A percentile compares a stretch with the other conserved stretches of the same genome.
Conservation (phyloP, 768 basidiomycete genomes). For the Saitozyma sp. region DNA sequence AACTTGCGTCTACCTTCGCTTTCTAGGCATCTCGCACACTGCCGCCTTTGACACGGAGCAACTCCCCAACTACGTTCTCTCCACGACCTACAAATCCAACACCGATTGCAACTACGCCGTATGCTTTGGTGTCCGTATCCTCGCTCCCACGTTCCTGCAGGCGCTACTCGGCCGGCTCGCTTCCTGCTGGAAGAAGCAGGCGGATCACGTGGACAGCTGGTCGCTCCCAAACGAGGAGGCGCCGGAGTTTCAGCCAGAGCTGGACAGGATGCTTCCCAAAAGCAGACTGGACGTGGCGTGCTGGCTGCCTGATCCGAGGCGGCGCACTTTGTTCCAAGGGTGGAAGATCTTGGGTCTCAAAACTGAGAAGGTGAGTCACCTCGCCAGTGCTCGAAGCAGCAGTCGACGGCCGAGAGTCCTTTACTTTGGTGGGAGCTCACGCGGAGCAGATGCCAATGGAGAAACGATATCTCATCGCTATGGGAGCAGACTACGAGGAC, state of each 20-base stretch:
- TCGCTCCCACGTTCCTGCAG: conserved; percentile 27
- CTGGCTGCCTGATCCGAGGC: conserved; percentile 33
- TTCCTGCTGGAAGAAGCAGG: conserved; percentile 36
- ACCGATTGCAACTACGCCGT: conserved; percentile 40
- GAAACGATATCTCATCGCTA: conserved; percentile 33
- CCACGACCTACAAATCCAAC: conserved; percentile 16
- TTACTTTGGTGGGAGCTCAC: too few species aligned
- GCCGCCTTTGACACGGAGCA: conserved; percentile 22
- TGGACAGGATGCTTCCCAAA: conserved; percentile 18
- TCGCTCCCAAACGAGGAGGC: conserved; percentile 21
- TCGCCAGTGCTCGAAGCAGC: too few species aligned
- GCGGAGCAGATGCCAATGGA: conserved; percentile 18
- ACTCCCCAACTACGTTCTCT: conserved; percentile 32
- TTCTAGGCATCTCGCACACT: conserved; percentile 33
- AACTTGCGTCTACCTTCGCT: background rate
- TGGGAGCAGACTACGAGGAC: conserved; percentile 40
- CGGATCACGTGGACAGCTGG: conserved; percentile 41
- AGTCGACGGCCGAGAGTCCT: too few species aligned
- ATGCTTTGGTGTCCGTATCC: conserved; percentile 35
- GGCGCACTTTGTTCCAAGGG: conserved; percentile 28
- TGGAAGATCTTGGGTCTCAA: conserved; percentile 40
- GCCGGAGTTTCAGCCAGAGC: conserved; percentile 20
- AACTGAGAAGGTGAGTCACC: conserved; percentile 16
- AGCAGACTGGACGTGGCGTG: conserved; percentile 8
- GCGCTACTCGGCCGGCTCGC: conserved; percentile 17